Evolutionary conservation across 192 early-diverging fungal species (phyloP).

Genomic region (Dispira parvispora): DNA sequence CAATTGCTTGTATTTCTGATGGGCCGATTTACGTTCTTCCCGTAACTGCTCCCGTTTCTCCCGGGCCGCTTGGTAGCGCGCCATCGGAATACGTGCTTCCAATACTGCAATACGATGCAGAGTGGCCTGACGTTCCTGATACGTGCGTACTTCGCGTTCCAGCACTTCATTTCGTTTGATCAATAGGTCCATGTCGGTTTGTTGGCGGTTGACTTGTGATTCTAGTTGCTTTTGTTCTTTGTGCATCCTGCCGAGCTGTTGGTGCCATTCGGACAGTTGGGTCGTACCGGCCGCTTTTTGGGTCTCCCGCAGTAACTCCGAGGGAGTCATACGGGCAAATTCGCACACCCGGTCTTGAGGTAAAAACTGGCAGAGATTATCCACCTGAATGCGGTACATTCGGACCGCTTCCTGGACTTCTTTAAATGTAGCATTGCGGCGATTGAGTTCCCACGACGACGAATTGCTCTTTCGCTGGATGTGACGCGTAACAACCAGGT

Average conservation of each 20-base stretch:
- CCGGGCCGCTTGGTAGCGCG: slow-evolving; percentile 40
- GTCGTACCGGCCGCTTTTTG: slow-evolving; percentile 63
- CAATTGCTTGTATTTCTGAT: slow-evolving; percentile 20
- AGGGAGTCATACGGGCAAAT: slow-evolving; percentile 76
- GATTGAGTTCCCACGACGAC: slow-evolving; percentile 68
- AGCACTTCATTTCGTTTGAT: slow-evolving; percentile 48
- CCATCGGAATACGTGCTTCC: slow-evolving; percentile 40
- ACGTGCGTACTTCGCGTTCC: slow-evolving; percentile 58
- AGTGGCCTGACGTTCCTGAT: slow-evolving; percentile 51
- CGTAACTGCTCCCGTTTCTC: slow-evolving; percentile 33
- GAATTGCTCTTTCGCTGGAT: slow-evolving; percentile 46
- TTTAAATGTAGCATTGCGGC: slow-evolving; percentile 35
- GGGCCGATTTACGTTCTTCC: slow-evolving; percentile 19
- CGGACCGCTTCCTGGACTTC: slow-evolving; percentile 46
- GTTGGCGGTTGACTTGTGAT: slow-evolving; percentile 29
- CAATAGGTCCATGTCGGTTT: slow-evolving; percentile 38
- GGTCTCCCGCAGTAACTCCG: slow-evolving; percentile 64
- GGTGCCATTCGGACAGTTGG: slow-evolving; percentile 45
- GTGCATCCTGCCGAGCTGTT: slow-evolving; percentile 39
- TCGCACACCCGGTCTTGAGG: slow-evolving; percentile 90
- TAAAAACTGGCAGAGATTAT: slow-evolving; percentile 94
- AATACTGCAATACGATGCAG: slow-evolving; percentile 40
- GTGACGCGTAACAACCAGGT: slow-evolving; percentile 38
- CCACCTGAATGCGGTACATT: slow-evolving; percentile 72
- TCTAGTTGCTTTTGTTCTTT: slow-evolving; percentile 30